Evolutionary conservation across 2,329 filamentous ascomycete species (phyloP), one percentile per base, ranked within the genome.

Genomic region (Geosmithia morbida): DNA sequence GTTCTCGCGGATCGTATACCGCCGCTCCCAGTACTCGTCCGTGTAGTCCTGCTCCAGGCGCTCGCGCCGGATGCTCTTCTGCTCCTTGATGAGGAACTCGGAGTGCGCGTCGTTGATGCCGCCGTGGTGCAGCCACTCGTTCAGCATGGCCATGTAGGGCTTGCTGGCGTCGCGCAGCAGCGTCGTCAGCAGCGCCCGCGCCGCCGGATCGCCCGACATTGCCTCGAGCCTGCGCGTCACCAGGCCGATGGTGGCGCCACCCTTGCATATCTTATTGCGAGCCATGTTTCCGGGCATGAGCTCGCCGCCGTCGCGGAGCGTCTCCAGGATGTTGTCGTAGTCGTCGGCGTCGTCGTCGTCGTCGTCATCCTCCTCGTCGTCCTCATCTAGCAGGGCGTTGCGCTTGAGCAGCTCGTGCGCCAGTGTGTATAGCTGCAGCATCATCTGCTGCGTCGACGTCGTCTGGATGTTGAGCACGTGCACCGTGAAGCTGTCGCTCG

Each of bases 11-110:
- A 98, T 84, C 4, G 92, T 97, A 60, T 98, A 98, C 52, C 92
- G 77, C 59, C 94, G 87, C 62, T 98, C 92, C 92, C 92, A 98
- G 63, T 98, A 98, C 59, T 98, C 92, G 61, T 98, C 92, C 0
- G 90, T 98, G 58, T 97, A 98, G 62, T 98, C 92, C 59, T 95
- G 83, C 59, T 97, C 88, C 2, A 98, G 69, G 50, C 86, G 77
- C 61, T 97, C 92, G 41, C 92, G 79, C 49, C 84, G 83, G 56
- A 98, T 96, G 58, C 89, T 95, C 64, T 90, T 94, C 56, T 95
- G 87, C 62, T 97, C 92, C 59, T 94, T 94, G 59, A 98, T 82
- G 47, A 98, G 68, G 55, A 98, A 98, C 62, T 98, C 92, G 1
- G 82, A 78, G 61, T 97, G 90, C 0, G 89, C 87, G 61, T 98